Base-by-base conservation (phyloP, 495 filamentous ascomycete species). In the Rhizodiscina lignyota region DNA sequence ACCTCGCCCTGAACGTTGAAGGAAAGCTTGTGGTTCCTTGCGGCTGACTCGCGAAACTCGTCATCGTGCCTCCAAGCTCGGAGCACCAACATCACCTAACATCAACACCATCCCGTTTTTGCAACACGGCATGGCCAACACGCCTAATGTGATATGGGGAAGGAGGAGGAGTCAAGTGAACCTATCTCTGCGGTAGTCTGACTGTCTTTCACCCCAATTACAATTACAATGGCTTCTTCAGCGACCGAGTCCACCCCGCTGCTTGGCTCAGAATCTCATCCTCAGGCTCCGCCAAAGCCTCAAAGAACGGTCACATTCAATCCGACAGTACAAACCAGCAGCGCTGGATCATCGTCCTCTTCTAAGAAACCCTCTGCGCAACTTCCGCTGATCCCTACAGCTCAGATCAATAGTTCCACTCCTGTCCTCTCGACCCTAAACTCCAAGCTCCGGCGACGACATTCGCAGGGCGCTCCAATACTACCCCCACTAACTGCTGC, bases 381-480 rank as follows among this genome's bases (percentile, higher is more conserved):
- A 53, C 61, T 38, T 49, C 58, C 35, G 54, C 20, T 16, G 8
- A 11, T 5, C 5, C 8, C 12, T 20, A 21, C 33, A 5, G 33
- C 17, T 20, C 33, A n/a, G 5, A 5, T 10, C 17, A 35, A 8
- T 20, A 58, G 56, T 27, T 63, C 65, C 13, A 76, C 68, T 47
- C 77, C 74, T 17, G 75, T 82, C 62, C 69, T 93, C 13, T 83
- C 85, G 1, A 68, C 78, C 2, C 57, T 94, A 45, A 92, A 93
- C 52, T 83, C 63, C 66, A 89, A 81, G 55, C 74, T 94, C 30
- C 77, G 81, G 17, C 65, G 85, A 45, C 69, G 84, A 34, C 85
- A 93, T 47, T 87, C 81, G 54, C 73, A 81, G 49, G 77, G 79
- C 20, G 70, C 82, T 39, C 66, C 74, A 4, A 56, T 64, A 5